Base-by-base conservation (phyloP, 1,284 basidiomycete genomes). In the Schizopora paradoxa region DNA sequence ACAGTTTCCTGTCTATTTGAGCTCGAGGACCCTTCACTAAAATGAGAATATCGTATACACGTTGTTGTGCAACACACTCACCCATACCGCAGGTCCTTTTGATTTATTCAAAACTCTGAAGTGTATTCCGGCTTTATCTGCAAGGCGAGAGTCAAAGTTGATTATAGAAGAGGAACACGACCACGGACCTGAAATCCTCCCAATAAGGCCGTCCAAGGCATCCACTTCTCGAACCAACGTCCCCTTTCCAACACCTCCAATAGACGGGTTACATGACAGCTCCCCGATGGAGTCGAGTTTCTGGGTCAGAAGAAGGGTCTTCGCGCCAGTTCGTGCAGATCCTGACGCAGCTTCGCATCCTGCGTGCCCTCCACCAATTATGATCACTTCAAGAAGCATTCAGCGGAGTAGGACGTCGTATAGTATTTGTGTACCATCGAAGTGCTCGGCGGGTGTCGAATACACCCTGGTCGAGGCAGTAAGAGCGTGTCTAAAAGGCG, bases 291-390 rank as follows among this genome's bases (percentile, higher is more conserved):
- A 91, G 41, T 84, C 79, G 16, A 86, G 61, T 45, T 76, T 82
- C 57, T 91, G 88, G 0, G 91, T 94, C 43, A 95, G 64, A 3
- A 95, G 70, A 2, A 91, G 55, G 0, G 91, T 93, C 49, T 74
- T 70, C 1, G 90, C 88, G 1, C 91, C 89, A 0, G 83, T 79
- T 26, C 91, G 72, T 2, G 91, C 89, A 7, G 91, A 77, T 2
- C 83, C 91, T 7, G 90, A 79, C 0, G 91, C 91, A 2, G 91
- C 91, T 63, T 95, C 91, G 55, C 87, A 90, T 1, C 91, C 91
- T 23, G 91, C 91, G 68, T 94, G 91, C 2, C 91, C 91, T 5
- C 86, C 91, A n/a, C 91, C 91, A 53, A 94, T 86, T 23, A 94
- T 73, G 54, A 89, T 86, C 0, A 92, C 89, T 86, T 58, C 3